These are phyloP conservation scores for Xylariaceae sp. DNA, from an alignment of 2,329 filamentous ascomycete genomes.

Conservation along the genomic window DNA sequence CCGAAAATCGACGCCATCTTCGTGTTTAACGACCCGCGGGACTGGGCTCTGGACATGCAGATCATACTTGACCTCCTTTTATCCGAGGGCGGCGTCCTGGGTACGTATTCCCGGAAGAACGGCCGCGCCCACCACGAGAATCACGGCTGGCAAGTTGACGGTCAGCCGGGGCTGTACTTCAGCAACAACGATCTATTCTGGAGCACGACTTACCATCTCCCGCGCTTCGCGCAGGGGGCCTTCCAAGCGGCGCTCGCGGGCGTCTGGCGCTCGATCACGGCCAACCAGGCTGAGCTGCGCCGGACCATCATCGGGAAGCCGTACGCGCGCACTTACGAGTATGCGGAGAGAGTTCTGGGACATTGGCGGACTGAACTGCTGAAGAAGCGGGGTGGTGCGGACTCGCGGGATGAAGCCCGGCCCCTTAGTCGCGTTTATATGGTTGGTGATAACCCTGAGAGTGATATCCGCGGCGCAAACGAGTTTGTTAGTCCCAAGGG, in stretches of 20 bases:
- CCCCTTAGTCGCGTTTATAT: slow-evolving; percentile 80
- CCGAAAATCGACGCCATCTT: slow-evolving; percentile 82
- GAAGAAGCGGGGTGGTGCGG: slow-evolving; percentile 14
- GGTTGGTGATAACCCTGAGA: slow-evolving; percentile 87
- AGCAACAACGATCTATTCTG: slow-evolving; percentile 88
- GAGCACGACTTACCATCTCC: slow-evolving; percentile 79
- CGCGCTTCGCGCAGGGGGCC: slow-evolving; percentile 85
- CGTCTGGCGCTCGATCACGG: slow-evolving; percentile 70
- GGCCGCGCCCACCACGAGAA: slow-evolving; percentile 61
- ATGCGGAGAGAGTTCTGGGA: slow-evolving; percentile 71
- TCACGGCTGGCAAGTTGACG: slow-evolving; percentile 75
- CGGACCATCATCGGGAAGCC: slow-evolving; percentile 81
- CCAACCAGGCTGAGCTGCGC: slow-evolving; percentile 52
- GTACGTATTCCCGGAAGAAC: slow-evolving; percentile 73
- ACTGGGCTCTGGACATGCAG: slow-evolving; percentile 90
- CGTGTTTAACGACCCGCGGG: slow-evolving; percentile 91
- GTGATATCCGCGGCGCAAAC: slow-evolving; percentile 86
- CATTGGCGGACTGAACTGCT: slow-evolving; percentile 53
- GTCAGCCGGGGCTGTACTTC: slow-evolving; percentile 78
- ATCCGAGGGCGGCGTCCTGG: slow-evolving; percentile 72
- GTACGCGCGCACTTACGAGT: slow-evolving; percentile 70
- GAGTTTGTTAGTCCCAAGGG: slow-evolving; percentile 62
- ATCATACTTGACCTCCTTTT: slow-evolving; percentile 79
- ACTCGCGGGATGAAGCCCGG: slow-evolving; percentile 21
- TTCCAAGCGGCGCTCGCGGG: slow-evolving; percentile 80